Evolutionary conservation across 768 basidiomycete species (phyloP), one percentile per base, ranked within the genome.

Genomic region (Mycena rosella): DNA sequence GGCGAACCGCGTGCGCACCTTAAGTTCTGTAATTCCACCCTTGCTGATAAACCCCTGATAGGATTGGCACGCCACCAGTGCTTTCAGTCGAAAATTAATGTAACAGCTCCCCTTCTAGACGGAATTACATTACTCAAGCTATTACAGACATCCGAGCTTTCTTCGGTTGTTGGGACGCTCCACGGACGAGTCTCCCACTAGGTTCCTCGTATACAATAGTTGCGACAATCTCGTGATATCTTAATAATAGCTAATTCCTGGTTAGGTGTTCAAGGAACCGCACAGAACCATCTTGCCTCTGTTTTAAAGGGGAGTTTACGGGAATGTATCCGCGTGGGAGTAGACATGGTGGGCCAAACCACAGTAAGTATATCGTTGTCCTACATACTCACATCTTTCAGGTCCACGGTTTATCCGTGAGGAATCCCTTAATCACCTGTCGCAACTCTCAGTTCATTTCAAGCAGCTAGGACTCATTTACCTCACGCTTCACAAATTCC

Each of bases 121-220:
- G 5, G 4, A 24, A 53, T 4, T 5, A 10, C 42, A 15, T n/a
- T 6, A 26, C 36, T 42, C 14, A 40, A 17, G 11, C 26, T 6
- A 18, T 44, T 56, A 18, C 26, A 56, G 55, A 38, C 55, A 56
- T 20, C 55, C 55, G 13, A 56, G 42, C 40, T 44, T 56, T 26
- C 38, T 56, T 3, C 40, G 55, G 17, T 44, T 56, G 18, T 44
- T 56, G 26, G 55, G 55, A 20, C 22, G 40, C 6, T 56, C 55
- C 8, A 26, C 38, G 17, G 38, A 56, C 15, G 55, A 56, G 17
- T 44, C 55, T 0, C 55, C 55, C 17, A 27, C 40, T 13, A 36
- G 36, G 4, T 56, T 56, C 17, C 40, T 40, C 22, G 26, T 56
- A 7, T 44, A 40, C 18, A 56, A 56, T 29, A 8, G 55, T 56